Evolutionary conservation across 805 yeast species (phyloP).

Genomic region (Cyberlindnera xylosilytica): DNA sequence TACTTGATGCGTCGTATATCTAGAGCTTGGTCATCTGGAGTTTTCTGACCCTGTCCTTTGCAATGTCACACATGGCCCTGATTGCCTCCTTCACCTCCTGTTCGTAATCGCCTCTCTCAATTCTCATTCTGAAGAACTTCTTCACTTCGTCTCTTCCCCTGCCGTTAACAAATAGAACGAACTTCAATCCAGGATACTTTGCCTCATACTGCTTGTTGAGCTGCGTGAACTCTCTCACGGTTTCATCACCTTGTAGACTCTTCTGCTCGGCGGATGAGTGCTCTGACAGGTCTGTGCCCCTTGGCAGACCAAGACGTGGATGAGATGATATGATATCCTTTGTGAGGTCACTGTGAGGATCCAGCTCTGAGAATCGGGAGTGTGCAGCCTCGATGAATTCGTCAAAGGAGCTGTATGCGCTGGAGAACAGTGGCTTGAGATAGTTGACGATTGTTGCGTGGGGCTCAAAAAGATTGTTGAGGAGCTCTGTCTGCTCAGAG

Average conservation of each 20-base stretch:
- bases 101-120: constrained; percentile 48
- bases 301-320: constrained; percentile 79
- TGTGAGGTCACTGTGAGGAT: constrained; percentile 16
- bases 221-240: constrained; percentile 40
- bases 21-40: constrained; percentile 35
- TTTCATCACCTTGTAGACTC: constrained; percentile 53
- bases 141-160: constrained; percentile 64
- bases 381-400: constrained; percentile 20
- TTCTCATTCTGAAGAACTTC: constrained; percentile 57
- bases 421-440: constrained; percentile 16
- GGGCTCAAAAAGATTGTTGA: constrained; percentile 35
- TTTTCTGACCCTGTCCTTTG: constrained; percentile 69
- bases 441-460: constrained; percentile 20
- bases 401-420: constrained; percentile 8
- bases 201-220: constrained; percentile 64
- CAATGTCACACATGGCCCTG: constrained; percentile 90
- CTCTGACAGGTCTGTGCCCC: constrained; percentile 43
- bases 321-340: constrained; percentile 78
- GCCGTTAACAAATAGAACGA: constrained; percentile 89
- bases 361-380: constrained; percentile 11
- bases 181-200: constrained; percentile 67
- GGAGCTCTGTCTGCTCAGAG: constrained; percentile 34
- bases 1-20: constrained; percentile 11
- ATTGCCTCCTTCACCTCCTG: constrained; percentile 66
- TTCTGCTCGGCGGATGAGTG: constrained; percentile 75